Evolutionary conservation across 495 filamentous ascomycete species (phyloP).

Genomic region (Penicillium tannophilum): DNA sequence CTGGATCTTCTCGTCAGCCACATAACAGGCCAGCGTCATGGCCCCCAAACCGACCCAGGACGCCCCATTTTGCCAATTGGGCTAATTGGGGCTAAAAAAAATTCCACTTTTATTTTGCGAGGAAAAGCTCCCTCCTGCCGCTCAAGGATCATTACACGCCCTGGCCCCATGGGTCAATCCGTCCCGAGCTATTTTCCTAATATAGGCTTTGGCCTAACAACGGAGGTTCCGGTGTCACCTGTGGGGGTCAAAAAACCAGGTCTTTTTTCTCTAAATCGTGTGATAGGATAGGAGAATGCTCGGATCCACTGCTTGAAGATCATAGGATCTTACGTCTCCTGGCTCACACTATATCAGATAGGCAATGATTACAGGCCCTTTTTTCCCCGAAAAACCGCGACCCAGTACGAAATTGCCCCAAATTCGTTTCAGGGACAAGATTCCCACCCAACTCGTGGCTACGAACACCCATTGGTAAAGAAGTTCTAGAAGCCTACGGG

Average conservation of each 20-base stretch:
- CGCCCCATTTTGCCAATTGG: conserved; percentile 11
- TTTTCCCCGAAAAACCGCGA: conserved; percentile 6
- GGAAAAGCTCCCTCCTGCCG: conserved; percentile 16
- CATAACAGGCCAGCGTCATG: conserved; percentile 17
- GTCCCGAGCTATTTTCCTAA: conserved; percentile 17
- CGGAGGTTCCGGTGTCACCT: conserved; percentile 23
- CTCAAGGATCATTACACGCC: conserved; percentile 29
- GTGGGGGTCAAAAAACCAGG: conserved; percentile 22
- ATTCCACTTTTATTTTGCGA: conserved; percentile 11
- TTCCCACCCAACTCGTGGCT: conserved; percentile 9
- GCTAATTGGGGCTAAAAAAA: conserved; percentile 22
- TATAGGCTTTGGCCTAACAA: conserved; percentile 20
- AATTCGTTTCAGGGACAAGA: conserved; percentile 19
- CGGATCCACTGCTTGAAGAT: conserved; percentile 25
- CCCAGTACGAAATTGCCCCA: conserved; percentile 6
- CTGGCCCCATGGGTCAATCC: conserved; percentile 23
- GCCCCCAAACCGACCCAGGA: conserved; percentile 23
- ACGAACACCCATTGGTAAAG: conserved; percentile 14
- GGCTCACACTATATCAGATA: conserved; percentile 18
- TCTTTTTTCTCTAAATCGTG: conserved; percentile 6
- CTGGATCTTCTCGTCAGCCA: conserved; percentile 12
- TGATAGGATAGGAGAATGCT: conserved; percentile 1
- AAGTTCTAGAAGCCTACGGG: conserved; percentile 24
- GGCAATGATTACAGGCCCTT: conserved; percentile 20
- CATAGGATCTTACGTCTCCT: conserved; percentile 20